Percentiles rank a stretch among this genome's conserved stretches.
Conservation (phyloP, 768 basidiomycete species). For the Trametes villosa region DNA sequence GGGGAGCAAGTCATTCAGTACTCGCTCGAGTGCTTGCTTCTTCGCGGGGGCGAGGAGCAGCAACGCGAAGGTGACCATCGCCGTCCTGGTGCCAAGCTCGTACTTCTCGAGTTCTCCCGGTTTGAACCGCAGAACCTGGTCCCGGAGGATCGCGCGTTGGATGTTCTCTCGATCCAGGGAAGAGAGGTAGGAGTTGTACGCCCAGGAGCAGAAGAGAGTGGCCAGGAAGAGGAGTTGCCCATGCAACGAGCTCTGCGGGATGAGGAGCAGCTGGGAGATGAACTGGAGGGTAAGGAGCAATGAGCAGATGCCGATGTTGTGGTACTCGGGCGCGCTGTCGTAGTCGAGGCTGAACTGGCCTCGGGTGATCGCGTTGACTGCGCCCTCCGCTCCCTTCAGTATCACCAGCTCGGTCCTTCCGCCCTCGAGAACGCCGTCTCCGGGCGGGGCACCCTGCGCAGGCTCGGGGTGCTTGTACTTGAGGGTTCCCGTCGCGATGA, state of each 20-base stretch:
- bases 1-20: constrained; percentile 9
- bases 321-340: constrained; percentile 6
- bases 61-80: constrained; percentile 3
- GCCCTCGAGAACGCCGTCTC: not conserved
- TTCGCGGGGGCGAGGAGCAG: not conserved
- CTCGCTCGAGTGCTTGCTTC: not conserved
- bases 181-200: constrained; percentile 12
- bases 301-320: constrained; percentile 6
- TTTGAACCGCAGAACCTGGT: not conserved
- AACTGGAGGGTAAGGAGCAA: constrained; percentile 16
- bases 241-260: constrained; percentile 8
- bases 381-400: constrained; percentile 8
- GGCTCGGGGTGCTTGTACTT: constrained; percentile 1
- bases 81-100: constrained; percentile 7
- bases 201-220: constrained; percentile 8
- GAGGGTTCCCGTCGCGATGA: constrained; percentile 5
- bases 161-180: constrained; percentile 11
- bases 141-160: constrained; percentile 2
- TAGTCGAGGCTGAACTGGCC: constrained; percentile 12
- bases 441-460: not conserved
- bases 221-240: constrained; percentile 15
- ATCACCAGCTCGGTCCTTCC: not conserved
- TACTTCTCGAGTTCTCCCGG: not conserved
- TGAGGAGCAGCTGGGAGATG: constrained; percentile 14
- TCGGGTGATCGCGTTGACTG: constrained; percentile 16